These are phyloP conservation scores for Yamadazyma siamensis DNA, from an alignment of 1,139 yeast species.

Conservation along the genomic window DNA sequence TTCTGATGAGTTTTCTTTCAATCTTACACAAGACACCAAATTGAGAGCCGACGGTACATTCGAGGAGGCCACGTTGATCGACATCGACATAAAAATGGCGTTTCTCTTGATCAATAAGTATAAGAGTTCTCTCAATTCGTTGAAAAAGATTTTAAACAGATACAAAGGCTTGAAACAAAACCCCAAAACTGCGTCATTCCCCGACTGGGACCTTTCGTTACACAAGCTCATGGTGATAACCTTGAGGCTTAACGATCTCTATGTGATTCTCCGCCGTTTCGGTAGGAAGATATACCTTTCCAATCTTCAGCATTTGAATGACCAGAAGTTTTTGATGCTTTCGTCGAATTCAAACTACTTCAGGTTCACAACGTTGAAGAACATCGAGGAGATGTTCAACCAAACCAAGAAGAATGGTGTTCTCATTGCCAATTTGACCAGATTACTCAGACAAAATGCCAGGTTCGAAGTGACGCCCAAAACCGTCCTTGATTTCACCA, in stretches of 20 bases:
- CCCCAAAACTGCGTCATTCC: constrained; percentile 11
- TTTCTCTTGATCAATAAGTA: constrained; percentile 21
- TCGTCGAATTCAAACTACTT: constrained; percentile 22
- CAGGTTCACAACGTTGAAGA: constrained; percentile 26
- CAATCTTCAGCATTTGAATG: constrained; percentile 36
- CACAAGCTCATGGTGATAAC: constrained; percentile 49
- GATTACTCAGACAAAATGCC: constrained; percentile 47
- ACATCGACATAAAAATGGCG: constrained; percentile 39
- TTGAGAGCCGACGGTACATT: constrained; percentile 14
- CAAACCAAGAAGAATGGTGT: constrained; percentile 50
- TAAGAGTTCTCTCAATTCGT: constrained; percentile 19
- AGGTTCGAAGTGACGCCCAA: constrained; percentile 32
- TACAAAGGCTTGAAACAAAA: constrained; percentile 20
- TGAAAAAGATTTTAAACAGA: constrained; percentile 23
- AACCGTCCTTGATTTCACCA: constrained; percentile 36
- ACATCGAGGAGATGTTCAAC: constrained; percentile 43
- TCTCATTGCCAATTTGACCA: constrained; percentile 47
- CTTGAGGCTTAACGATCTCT: constrained; percentile 45
- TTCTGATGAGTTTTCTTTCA: constrained; percentile 14
- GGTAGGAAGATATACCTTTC: constrained; percentile 46
- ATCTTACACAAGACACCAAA: constrained; percentile 14
- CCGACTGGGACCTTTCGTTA: constrained; percentile 28
- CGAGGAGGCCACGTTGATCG: constrained; percentile 35
- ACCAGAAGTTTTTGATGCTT: constrained; percentile 32
- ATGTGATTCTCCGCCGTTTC: constrained; percentile 38